A percentile compares a stretch with the other conserved stretches of the same genome.
Conservation (phyloP, 2,329 filamentous ascomycete species). For the Hymenotorrendiella dingleyae region DNA sequence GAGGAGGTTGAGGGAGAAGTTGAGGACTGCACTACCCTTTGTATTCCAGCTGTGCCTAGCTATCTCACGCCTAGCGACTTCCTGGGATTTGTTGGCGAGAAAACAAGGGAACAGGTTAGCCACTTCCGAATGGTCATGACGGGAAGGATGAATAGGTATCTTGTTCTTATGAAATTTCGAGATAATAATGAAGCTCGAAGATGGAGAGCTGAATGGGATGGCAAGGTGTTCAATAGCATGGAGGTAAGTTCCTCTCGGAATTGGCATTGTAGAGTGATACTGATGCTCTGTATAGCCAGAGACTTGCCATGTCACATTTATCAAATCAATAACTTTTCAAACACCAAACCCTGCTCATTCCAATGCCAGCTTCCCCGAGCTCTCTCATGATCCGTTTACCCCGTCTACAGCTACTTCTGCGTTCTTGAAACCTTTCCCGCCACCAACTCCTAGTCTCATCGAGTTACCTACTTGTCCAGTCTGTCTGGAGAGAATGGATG, state of each 20-base stretch:
- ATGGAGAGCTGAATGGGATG: constrained; percentile 86
- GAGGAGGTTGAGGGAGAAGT: constrained; percentile 32
- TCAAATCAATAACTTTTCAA: constrained; percentile 85
- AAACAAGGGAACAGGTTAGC: constrained; percentile 77
- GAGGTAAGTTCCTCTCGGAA: constrained; percentile 57
- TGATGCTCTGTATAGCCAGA: constrained; percentile 57
- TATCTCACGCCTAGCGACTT: constrained; percentile 91
- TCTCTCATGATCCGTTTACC: constrained; percentile 59
- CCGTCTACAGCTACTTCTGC: constrained; percentile 40
- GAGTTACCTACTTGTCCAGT: constrained; percentile 95
- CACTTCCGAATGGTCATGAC: constrained; percentile 96
- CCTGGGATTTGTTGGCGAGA: constrained; percentile 83
- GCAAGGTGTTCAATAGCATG: constrained; percentile 86
- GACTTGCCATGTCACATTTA: constrained; percentile 90
- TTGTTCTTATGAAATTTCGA: constrained; percentile 92
- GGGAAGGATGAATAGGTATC: constrained; percentile 80
- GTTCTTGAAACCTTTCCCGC: constrained; percentile 52
- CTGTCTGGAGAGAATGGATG: constrained; percentile 96
- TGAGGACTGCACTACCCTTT: constrained; percentile 73
- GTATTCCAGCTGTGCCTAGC: constrained; percentile 88
- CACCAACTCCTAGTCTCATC: constrained; percentile 72
- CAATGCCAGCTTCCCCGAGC: constrained; percentile 47
- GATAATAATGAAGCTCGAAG: constrained; percentile 65
- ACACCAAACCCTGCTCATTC: constrained; percentile 22
- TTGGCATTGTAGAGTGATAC: constrained; percentile 4